These are phyloP conservation scores for Megacollybia marginata DNA, from an alignment of 768 basidiomycete species.

Conservation along the genomic window DNA sequence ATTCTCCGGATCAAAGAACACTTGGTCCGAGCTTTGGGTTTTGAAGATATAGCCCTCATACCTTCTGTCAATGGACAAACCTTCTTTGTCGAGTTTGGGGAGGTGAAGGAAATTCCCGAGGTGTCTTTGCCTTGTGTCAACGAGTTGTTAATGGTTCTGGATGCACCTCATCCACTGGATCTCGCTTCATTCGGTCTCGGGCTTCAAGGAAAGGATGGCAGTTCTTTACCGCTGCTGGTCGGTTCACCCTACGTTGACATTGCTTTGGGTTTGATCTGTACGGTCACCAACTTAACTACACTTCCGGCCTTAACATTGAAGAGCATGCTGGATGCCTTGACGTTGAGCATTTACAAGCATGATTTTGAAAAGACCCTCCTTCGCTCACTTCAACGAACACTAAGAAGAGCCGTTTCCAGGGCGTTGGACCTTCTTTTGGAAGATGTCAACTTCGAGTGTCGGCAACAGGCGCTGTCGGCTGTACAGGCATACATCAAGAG, in stretches of 20 bases:
- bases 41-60: constrained; percentile 37
- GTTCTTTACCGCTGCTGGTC: constrained; percentile 36
- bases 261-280: constrained; percentile 41
- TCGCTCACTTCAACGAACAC: constrained; percentile 41
- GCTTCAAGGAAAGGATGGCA: constrained; percentile 36
- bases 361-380: constrained; percentile 54
- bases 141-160: constrained; percentile 51
- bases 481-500: constrained; percentile 56
- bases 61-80: constrained; percentile 40
- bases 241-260: constrained; percentile 63
- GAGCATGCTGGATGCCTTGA: constrained; percentile 52
- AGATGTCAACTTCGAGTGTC: constrained; percentile 59
- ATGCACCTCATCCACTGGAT: constrained; percentile 44
- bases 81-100: constrained; percentile 49
- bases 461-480: constrained; percentile 56
- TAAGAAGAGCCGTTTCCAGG: constrained; percentile 46
- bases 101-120: constrained; percentile 33
- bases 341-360: constrained; percentile 67
- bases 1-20: constrained; percentile 58
- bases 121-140: constrained; percentile 48
- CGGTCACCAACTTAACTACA: constrained; percentile 32
- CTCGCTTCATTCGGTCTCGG: constrained; percentile 36
- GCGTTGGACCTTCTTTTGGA: constrained; percentile 42
- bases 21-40: constrained; percentile 45
- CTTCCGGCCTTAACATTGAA: constrained; percentile 54